Evolutionary conservation across 306 rosid genomes (phyloP).

Genomic region (Trichosanthes cucumerina): DNA sequence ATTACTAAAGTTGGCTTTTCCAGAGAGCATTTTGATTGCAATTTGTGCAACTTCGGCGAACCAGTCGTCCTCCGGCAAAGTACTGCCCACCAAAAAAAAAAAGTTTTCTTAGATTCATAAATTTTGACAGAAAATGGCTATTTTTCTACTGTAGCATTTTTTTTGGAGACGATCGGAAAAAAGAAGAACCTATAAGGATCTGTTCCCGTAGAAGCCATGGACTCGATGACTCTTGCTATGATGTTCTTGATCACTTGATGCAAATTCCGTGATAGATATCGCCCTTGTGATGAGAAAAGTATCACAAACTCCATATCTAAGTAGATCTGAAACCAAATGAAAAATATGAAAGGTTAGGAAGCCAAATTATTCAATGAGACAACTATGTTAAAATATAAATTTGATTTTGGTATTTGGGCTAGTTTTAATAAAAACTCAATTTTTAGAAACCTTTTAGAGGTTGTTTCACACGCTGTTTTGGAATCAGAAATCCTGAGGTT

Average conservation of each 20-base stretch:
- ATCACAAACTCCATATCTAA: conserved; percentile 95
- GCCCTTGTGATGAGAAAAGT: conserved; percentile 81
- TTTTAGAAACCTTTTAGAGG: no score
- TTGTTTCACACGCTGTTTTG: no score
- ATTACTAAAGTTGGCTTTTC: conserved; percentile 48
- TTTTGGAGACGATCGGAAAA: background rate
- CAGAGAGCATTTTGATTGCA: conserved; percentile 62
- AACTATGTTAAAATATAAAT: no score
- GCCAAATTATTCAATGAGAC: no score
- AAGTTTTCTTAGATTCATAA: no score
- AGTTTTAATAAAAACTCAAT: no score
- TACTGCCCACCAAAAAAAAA: conserved; percentile 22
- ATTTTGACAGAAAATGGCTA: background rate
- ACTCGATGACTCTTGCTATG: conserved; percentile 58
- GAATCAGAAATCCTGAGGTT: no score
- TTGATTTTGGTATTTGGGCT: no score
- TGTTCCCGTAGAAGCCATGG: conserved; percentile 65
- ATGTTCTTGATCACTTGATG: conserved; percentile 75
- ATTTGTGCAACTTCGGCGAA: conserved; percentile 87
- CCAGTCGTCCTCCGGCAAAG: conserved; percentile 85
- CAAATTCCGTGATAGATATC: conserved; percentile 68
- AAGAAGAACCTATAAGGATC: conserved; percentile 73
- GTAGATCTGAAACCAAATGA: conserved; percentile 45
- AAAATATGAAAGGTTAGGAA: no score
- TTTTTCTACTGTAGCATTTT: background rate